phyloP scores from a whole-genome alignment of 2,329 filamentous ascomycete species.

The Fusarium pseudocircinatum region DNA sequence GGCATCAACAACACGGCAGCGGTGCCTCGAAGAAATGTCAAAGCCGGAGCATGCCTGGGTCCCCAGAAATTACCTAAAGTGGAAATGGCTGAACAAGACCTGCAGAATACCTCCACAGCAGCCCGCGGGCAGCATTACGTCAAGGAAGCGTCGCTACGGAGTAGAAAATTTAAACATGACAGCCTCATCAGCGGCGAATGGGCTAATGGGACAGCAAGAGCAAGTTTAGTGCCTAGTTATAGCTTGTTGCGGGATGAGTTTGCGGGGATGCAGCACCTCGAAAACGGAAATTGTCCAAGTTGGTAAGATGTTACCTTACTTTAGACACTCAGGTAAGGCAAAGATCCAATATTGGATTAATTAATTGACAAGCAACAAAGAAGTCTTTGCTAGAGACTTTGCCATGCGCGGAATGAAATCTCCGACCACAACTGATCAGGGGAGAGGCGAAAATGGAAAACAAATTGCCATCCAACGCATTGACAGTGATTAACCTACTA shows the following conservation, averaged over 20 bases:
- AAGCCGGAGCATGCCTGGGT: not conserved
- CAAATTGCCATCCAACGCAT: not conserved
- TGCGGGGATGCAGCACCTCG: not conserved
- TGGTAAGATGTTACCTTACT: not conserved
- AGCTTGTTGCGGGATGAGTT: not conserved
- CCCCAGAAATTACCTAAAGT: not conserved
- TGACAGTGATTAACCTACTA: not conserved
- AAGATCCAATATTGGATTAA: not conserved
- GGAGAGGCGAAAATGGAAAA: not conserved
- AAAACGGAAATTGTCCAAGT: not conserved
- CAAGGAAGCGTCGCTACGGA: not conserved
- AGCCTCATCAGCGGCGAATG: not conserved
- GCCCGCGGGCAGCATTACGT: slow-evolving; percentile 10
- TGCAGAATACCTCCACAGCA: not conserved
- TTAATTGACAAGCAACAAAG: not conserved
- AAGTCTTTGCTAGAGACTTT: not conserved
- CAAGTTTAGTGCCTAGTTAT: not conserved
- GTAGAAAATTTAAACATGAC: not conserved
- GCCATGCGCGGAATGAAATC: not conserved
- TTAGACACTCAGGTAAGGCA: not conserved
- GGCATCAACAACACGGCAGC: not conserved
- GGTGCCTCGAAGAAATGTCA: slow-evolving; percentile 15
- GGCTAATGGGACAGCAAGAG: not conserved
- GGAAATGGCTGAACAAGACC: slow-evolving; percentile 21
- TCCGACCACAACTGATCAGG: not conserved